Evolutionary conservation across 2,329 filamentous ascomycete genomes (phyloP).

Genomic region (Arthrobotrys conoides): DNA sequence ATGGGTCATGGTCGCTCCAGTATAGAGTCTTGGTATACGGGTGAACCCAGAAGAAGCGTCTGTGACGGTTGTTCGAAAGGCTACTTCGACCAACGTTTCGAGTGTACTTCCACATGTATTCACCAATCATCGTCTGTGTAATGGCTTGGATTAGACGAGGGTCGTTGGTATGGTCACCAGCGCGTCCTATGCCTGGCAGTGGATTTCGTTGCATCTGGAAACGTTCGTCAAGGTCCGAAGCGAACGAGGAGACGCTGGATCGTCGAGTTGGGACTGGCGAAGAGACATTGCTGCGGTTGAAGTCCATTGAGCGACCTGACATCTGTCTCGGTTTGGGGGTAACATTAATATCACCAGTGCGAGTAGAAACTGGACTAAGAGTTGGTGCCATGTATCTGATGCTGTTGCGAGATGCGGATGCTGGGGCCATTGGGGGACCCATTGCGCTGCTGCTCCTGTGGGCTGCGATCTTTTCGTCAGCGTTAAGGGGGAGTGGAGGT

Average conservation of each 20-base stretch:
- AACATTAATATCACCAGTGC: slow-evolving; percentile 42
- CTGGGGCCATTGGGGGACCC: slow-evolving; percentile 87
- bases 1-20: slow-evolving; percentile 94
- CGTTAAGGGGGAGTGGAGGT: slow-evolving; percentile 81
- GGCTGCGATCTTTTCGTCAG: slow-evolving; percentile 86
- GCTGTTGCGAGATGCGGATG: slow-evolving; percentile 75
- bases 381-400: slow-evolving; percentile 61
- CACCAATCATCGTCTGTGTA: slow-evolving; percentile 99
- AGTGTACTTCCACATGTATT: slow-evolving; percentile 99
- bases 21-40: slow-evolving; percentile 96
- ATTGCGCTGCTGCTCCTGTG: slow-evolving; percentile 75
- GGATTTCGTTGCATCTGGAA: slow-evolving; percentile 80
- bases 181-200: slow-evolving; percentile 58
- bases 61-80: slow-evolving; percentile 89
- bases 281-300: slow-evolving; percentile 64
- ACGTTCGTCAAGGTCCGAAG: slow-evolving; percentile 89
- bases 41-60: slow-evolving; percentile 98
- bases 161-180: slow-evolving; percentile 74
- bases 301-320: slow-evolving; percentile 64
- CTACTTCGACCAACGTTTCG: slow-evolving; percentile 90
- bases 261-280: slow-evolving; percentile 74
- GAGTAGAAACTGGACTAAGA: slow-evolving; percentile 59
- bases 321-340: slow-evolving; percentile 43
- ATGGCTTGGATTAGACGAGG: slow-evolving; percentile 99
- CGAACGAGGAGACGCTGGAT: slow-evolving; percentile 95